phyloP scores from a whole-genome alignment of 2,329 filamentous ascomycete genomes.

The Aspergillus terreus region DNA sequence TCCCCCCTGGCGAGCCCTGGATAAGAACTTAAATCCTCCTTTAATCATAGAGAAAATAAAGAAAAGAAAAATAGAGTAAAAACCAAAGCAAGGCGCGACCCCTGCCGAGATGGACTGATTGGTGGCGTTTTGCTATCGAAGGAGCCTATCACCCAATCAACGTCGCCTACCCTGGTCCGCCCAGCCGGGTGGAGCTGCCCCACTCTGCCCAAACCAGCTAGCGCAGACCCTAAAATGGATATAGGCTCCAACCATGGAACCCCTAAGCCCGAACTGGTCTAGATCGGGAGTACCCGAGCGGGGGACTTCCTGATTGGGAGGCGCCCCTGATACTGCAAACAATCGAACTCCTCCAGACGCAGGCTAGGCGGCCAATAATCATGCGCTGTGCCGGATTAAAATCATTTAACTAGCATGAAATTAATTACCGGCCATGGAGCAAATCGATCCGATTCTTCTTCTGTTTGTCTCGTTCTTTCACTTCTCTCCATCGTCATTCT shows the following conservation, averaged over 20 bases:
- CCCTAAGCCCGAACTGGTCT: background rate
- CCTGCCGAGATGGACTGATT: background rate
- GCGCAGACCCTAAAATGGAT: background rate
- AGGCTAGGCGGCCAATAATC: background rate
- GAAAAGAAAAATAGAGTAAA: background rate
- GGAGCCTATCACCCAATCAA: background rate
- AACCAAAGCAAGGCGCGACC: background rate
- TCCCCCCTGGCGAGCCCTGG: background rate
- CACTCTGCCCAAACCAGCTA: background rate
- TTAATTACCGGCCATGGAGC: background rate
- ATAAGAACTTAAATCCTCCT: background rate
- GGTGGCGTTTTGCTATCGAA: background rate
- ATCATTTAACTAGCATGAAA: background rate
- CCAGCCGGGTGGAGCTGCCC: background rate
- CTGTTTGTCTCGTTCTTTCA: background rate
- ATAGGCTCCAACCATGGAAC: background rate
- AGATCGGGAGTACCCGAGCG: background rate
- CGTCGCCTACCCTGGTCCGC: background rate
- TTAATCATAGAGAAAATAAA: background rate
- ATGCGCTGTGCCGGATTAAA: background rate
- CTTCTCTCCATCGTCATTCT: background rate
- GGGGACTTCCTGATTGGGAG: background rate
- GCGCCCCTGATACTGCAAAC: background rate
- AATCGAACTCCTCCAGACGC: background rate
- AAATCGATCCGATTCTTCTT: background rate